Percentiles rank a stretch among this genome's conserved stretches.
These are phyloP conservation scores for Chaetomium strumarium DNA, from an alignment of 2,329 filamentous ascomycete genomes.

Conservation along the genomic window DNA sequence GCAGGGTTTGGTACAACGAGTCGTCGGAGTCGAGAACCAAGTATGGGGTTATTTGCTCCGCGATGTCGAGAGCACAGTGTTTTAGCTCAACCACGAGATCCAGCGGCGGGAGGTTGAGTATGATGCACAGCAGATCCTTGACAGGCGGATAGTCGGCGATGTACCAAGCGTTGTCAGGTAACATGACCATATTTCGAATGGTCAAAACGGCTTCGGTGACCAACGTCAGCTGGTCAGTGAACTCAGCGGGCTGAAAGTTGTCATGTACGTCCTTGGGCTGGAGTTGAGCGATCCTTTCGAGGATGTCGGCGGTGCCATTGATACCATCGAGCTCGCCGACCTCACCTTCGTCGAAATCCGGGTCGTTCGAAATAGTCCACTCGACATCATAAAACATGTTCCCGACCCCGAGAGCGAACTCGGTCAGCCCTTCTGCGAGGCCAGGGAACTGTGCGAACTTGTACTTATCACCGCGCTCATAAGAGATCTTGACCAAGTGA, in stretches of 20 bases:
- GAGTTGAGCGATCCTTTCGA: conserved; percentile 65
- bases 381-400: conserved; percentile 74
- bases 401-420: conserved; percentile 75
- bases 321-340: conserved; percentile 46
- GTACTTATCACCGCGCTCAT: conserved; percentile 91
- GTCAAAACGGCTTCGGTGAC: conserved; percentile 84
- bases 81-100: conserved; percentile 75
- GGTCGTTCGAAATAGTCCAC: conserved; percentile 70
- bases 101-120: conserved; percentile 68
- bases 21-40: conserved; percentile 66
- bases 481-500: conserved; percentile 92
- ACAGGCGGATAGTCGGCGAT: conserved; percentile 69
- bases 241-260: conserved; percentile 66
- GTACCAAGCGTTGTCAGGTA: conserved; percentile 81
- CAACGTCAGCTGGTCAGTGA: conserved; percentile 64
- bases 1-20: conserved; percentile 70
- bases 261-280: conserved; percentile 55
- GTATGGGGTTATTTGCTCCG: conserved; percentile 82
- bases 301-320: conserved; percentile 64
- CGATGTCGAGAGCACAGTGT: conserved; percentile 85
- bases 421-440: conserved; percentile 79
- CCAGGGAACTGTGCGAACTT: conserved; percentile 88
- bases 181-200: conserved; percentile 91
- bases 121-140: conserved; percentile 76
- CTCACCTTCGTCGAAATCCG: conserved; percentile 47